Conservation (phyloP, 2,329 filamentous ascomycete genomes). For the Hortaea werneckii region DNA sequence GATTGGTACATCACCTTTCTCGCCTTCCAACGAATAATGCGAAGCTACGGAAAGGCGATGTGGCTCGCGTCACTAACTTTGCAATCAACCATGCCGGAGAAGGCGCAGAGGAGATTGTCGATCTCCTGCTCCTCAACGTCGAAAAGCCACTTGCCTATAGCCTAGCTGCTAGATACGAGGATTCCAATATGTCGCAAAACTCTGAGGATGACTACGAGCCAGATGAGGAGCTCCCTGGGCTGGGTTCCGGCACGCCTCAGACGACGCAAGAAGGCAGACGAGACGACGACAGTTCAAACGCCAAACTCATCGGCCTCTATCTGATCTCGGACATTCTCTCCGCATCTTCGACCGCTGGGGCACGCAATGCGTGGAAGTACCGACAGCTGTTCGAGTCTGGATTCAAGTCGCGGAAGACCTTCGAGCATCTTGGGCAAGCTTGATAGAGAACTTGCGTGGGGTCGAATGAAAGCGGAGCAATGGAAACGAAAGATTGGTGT, state of each 20-base stretch:
- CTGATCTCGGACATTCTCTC: slow-evolving; percentile 71
- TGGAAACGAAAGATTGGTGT: slow-evolving; percentile 68
- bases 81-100: slow-evolving; percentile 77
- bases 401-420: slow-evolving; percentile 57
- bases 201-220: slow-evolving; percentile 31
- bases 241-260: slow-evolving; percentile 27
- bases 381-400: slow-evolving; percentile 67
- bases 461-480: slow-evolving; percentile 69
- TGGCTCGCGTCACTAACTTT: slow-evolving; percentile 77
- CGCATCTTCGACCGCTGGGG: slow-evolving; percentile 62
- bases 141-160: slow-evolving; percentile 65
- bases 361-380: slow-evolving; percentile 80
- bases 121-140: slow-evolving; percentile 75
- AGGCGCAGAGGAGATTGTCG: slow-evolving; percentile 84
- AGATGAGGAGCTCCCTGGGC: slow-evolving; percentile 18
- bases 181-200: slow-evolving; percentile 21
- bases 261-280: slow-evolving; percentile 18
- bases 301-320: slow-evolving; percentile 73
- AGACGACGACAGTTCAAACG: slow-evolving; percentile 54
- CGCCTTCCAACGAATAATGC: slow-evolving; percentile 67
- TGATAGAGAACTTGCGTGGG: slow-evolving; percentile 65
- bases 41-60: slow-evolving; percentile 69
- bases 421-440: slow-evolving; percentile 64
- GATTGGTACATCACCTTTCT: slow-evolving; percentile 72
- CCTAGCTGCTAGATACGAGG: slow-evolving; percentile 52